Evolutionary conservation across 75 land plant genomes (phyloP), one percentile per base, ranked within the genome.

Genomic region (Gnetum montanum): DNA sequence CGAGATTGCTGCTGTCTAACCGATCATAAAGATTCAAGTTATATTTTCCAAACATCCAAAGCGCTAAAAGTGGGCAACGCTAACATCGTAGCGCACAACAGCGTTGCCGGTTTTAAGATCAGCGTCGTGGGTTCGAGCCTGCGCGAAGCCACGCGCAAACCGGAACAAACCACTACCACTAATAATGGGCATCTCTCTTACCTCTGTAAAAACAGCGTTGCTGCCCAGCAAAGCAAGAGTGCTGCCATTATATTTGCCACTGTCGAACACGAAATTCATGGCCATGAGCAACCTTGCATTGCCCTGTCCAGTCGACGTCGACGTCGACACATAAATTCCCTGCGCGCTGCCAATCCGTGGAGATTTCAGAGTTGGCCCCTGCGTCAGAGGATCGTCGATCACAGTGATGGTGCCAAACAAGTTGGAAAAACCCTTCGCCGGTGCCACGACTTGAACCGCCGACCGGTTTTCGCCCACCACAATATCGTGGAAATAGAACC

Each of bases 401-500:
- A 36, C 38, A 8, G 12, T 36, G 7, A 36, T 13, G 0, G 38
- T 36, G 38, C 38, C 38, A 1, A 36, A 36, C 38, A 36, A 13
- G 12, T 8, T 36, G 0, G 38, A 36, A 36, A 13, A 36, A 13
- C 12, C 12, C 12, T 8, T 36, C 12, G 38, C 12, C 7, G 38
- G 38, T 8, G 38, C 38, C 12, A 13, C 38, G 12, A 36, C 38
- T 13, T 36, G 7, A 8, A 69, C 47, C 18, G 59, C 46, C 22
- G 70, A 38, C 10, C 54, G 43, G 28, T 68, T 63, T 18, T 23
- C 59, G 1, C 59, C 65, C 23, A 26, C 20, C 46, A 69, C 54
- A 3, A 67, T 35, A 59, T 74, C 77, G 46, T 73, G 76, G 60
- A 56, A 60, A 66, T 63, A 73, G 66, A 73, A 67, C 40, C 38